Evolutionary conservation across 2,329 filamentous ascomycete genomes (phyloP), one percentile per base, ranked within the genome.

Genomic region (Atkinsonella hypoxylon): DNA sequence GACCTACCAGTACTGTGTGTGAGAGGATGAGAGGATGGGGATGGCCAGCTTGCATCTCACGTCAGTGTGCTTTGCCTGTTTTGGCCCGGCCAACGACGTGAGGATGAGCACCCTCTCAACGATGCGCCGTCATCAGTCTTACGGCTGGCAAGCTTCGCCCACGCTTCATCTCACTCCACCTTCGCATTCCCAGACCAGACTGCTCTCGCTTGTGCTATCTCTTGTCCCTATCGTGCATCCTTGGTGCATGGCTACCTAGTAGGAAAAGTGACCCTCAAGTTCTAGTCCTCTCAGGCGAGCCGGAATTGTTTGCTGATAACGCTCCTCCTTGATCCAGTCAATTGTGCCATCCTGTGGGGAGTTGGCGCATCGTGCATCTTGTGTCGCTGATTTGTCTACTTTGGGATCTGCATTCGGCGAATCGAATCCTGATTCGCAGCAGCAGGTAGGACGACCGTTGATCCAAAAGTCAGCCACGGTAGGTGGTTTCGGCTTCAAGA

Each of bases 1-100:
- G 31, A 32, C 31, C n/a, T 32, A 12, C 31, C 43, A 26, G 13
- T 31, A 9, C 26, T 10, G 43, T n/a, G 13, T n/a, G 9, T n/a
- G n/a, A n/a, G n/a, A n/a, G n/a, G n/a, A n/a, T n/a, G n/a, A n/a
- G n/a, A n/a, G n/a, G n/a, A n/a, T n/a, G n/a, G n/a, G n/a, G n/a
- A n/a, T 26, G 15, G n/a, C 44, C 32, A 32, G 11, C 44, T 32
- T 5, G 32, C 32, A 36, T 36, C 44, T 46, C 44, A 34, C 44
- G 22, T 46, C 44, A 30, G 44, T 46, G 30, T 46, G 9, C 22
- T 47, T 47, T 47, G 34, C 34, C 36, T 47, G 36, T 48, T 48
- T 41, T 10, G 46, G 46, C 18, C 22, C 15, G 32, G 36, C 36
- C 46, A 40, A 20, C 46, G 46, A 48, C 20, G 39, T 12, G 12